Evolutionary conservation across 2,329 filamentous ascomycete species (phyloP).

Genomic region (Ascochyta clinopodiicola): DNA sequence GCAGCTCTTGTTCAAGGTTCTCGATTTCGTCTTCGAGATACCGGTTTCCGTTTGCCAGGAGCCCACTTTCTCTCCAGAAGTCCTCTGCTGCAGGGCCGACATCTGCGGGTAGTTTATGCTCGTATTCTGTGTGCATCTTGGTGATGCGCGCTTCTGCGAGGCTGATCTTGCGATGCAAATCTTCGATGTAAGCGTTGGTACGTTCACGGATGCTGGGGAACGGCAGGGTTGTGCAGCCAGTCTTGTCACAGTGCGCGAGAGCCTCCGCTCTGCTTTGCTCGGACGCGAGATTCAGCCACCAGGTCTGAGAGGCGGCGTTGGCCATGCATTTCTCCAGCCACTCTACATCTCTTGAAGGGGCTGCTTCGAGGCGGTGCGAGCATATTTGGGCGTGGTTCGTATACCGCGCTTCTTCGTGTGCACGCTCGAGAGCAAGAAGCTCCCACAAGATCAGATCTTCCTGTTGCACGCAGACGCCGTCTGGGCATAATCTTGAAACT

Average conservation of each 20-base stretch:
- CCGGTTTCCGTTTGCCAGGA: background rate
- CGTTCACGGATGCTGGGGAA: background rate
- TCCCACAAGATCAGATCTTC: conserved; percentile 21
- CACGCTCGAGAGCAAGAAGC: conserved; percentile 9
- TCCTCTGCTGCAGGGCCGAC: background rate
- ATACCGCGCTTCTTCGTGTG: conserved; percentile 5
- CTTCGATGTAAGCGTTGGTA: background rate
- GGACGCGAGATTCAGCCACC: conserved; percentile 16
- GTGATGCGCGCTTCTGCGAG: background rate
- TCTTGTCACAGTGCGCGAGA: conserved; percentile 5
- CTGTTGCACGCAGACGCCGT: conserved; percentile 2
- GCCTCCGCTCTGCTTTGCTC: conserved; percentile 15
- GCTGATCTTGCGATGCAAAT: background rate
- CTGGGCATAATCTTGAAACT: conserved; percentile 7
- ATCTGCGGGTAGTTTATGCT: background rate
- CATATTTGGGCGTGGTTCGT: conserved; percentile 1
- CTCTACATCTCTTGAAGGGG: background rate
- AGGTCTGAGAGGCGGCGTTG: background rate
- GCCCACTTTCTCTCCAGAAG: background rate
- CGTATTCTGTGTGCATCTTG: background rate
- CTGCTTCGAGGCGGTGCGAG: background rate
- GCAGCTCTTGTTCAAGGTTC: background rate
- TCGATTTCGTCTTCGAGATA: background rate
- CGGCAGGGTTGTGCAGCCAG: conserved; percentile 2
- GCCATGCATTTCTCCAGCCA: conserved; percentile 12